Percentiles rank a stretch among this genome's conserved stretches.
These are phyloP conservation scores for Akanthomyces dipterigenus DNA, from an alignment of 2,329 filamentous ascomycete genomes.

Conservation along the genomic window DNA sequence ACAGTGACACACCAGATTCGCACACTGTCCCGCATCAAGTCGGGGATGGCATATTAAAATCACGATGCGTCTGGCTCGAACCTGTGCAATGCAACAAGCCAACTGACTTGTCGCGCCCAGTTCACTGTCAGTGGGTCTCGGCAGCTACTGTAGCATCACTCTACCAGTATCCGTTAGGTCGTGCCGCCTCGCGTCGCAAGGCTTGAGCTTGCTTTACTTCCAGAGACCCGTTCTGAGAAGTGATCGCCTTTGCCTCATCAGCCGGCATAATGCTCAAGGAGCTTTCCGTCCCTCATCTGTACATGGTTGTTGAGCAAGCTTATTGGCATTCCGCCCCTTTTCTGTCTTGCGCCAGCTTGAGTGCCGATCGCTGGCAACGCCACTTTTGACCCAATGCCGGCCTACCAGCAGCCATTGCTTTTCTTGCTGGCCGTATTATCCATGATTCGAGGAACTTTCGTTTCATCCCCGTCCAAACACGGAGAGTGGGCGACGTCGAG, in stretches of 20 bases:
- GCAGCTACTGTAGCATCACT: background rate
- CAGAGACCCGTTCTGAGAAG: background rate
- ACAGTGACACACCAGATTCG: background rate
- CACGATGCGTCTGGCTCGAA: background rate
- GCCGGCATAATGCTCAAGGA: background rate
- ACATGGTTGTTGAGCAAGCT: constrained; percentile 1
- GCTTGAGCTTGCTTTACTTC: background rate
- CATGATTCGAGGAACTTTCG: background rate
- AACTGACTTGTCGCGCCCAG: background rate
- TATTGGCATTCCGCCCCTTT: background rate
- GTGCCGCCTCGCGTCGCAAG: constrained; percentile 1
- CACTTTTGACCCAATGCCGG: background rate
- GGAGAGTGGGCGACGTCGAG: background rate
- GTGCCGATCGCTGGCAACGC: constrained; percentile 6
- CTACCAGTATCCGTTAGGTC: too few species aligned
- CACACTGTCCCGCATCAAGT: background rate
- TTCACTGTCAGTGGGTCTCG: background rate
- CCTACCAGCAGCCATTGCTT: background rate
- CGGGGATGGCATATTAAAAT: background rate
- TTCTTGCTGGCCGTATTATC: background rate
- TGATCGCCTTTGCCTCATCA: background rate
- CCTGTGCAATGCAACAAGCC: background rate
- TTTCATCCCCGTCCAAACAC: background rate
- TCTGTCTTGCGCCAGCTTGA: background rate
- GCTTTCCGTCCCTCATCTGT: background rate